Evolutionary conservation across 495 filamentous ascomycete genomes (phyloP).

Genomic region (Talaromyces wortmannii): DNA sequence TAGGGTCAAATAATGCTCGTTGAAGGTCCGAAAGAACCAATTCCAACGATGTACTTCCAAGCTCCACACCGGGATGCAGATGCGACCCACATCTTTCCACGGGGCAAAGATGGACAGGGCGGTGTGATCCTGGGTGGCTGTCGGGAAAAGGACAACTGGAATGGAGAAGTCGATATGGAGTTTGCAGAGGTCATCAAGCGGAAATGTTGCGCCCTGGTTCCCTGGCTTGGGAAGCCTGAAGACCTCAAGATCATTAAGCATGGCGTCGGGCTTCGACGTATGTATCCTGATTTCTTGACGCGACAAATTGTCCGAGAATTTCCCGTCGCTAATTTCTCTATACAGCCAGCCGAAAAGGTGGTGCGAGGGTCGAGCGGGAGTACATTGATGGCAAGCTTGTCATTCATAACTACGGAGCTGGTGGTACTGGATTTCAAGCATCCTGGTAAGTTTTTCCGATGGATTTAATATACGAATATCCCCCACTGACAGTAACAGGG

Average conservation of each 20-base stretch:
- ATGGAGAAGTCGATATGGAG: conserved; percentile 3
- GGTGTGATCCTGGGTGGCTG: conserved; percentile 3
- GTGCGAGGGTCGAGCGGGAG: conserved; percentile 22
- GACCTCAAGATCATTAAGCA: conserved; percentile 2
- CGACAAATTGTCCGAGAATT: background rate
- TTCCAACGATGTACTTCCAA: conserved; percentile 2
- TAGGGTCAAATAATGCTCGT: conserved; percentile 10
- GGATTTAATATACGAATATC: background rate
- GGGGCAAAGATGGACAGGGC: background rate
- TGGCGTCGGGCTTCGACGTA: conserved; percentile 1
- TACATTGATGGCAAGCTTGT: conserved; percentile 11
- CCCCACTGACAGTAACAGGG: background rate
- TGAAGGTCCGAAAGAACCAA: conserved; percentile 6
- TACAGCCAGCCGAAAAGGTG: conserved; percentile 15
- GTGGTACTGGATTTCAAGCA: conserved; percentile 9
- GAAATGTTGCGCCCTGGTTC: conserved; percentile 3
- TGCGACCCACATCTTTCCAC: conserved; percentile 1
- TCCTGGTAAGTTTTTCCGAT: conserved; percentile 5
- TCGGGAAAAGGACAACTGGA: background rate
- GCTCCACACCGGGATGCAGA: conserved; percentile 2
- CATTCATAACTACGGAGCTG: conserved; percentile 28
- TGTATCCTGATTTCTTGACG: background rate
- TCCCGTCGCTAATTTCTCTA: conserved; percentile 5
- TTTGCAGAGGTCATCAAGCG: conserved; percentile 3
- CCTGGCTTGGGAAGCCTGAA: conserved; percentile 1